Conservation (phyloP, 768 basidiomycete species). For the Tricholoma sp. region DNA sequence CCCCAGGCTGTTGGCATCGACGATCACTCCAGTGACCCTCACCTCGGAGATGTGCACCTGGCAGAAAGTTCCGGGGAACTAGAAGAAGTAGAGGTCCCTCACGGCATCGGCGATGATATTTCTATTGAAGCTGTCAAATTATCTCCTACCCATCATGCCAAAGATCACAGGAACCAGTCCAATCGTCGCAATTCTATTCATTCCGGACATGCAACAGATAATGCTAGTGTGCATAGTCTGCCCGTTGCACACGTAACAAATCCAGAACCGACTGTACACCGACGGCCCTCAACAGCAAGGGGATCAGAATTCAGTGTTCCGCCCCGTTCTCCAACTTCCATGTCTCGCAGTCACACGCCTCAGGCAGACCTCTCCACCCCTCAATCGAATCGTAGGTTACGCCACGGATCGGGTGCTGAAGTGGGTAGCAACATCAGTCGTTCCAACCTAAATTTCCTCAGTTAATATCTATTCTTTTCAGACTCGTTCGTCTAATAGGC, state of each 20-base stretch:
- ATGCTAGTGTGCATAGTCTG: slow-evolving; percentile 55
- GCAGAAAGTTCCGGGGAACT: slow-evolving; percentile 15
- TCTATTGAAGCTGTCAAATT: slow-evolving; percentile 24
- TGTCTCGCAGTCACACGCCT: slow-evolving; percentile 22
- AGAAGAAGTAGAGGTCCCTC: slow-evolving; percentile 21
- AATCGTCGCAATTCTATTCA: slow-evolving; percentile 31
- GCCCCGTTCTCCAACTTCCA: slow-evolving; percentile 18
- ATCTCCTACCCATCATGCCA: slow-evolving; percentile 20
- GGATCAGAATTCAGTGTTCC: slow-evolving; percentile 13
- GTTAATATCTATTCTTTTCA: slow-evolving; percentile 8
- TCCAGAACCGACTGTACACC: slow-evolving; percentile 23
- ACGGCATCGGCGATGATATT: slow-evolving; percentile 12
- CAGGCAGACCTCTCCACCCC: slow-evolving; percentile 24
- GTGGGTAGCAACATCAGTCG: slow-evolving; percentile 32
- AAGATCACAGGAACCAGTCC: slow-evolving; percentile 22
- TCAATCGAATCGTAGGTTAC: slow-evolving; percentile 33
- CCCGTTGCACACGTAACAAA: slow-evolving; percentile 48
- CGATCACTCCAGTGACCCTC: slow-evolving; percentile 26
- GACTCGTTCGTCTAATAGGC: slow-evolving; percentile 55
- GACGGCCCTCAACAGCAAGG: slow-evolving; percentile 30
- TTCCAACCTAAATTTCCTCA: slow-evolving; percentile 3
- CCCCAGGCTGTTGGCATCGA: slow-evolving; percentile 23
- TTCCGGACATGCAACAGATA: slow-evolving; percentile 38
- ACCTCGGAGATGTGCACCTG: slow-evolving; percentile 25
- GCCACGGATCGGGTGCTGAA: slow-evolving; percentile 54